These are phyloP conservation scores for Ceratocystiopsis minuta DNA, from an alignment of 2,329 filamentous ascomycete genomes.

Conservation along the genomic window DNA sequence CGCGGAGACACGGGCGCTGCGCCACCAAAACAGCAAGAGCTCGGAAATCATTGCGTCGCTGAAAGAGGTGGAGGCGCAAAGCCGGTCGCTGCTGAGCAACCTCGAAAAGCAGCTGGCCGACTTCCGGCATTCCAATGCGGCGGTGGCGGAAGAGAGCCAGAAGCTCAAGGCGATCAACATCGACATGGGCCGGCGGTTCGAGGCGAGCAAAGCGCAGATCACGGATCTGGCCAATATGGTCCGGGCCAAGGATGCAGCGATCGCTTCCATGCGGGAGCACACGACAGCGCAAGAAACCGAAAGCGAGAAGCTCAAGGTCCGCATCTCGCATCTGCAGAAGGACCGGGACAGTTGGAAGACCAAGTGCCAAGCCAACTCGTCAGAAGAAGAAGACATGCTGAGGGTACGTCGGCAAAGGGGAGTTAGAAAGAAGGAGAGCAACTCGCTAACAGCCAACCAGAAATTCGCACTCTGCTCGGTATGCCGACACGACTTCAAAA, in stretches of 20 bases:
- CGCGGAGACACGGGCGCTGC: slow-evolving; percentile 59
- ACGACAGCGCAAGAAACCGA: slow-evolving; percentile 52
- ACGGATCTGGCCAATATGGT: slow-evolving; percentile 57
- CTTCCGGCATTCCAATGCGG: slow-evolving; percentile 59
- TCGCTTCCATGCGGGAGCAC: slow-evolving; percentile 32
- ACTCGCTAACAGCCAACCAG: slow-evolving; percentile 26
- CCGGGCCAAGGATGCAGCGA: slow-evolving; percentile 53
- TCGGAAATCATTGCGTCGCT: slow-evolving; percentile 85
- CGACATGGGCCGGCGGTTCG: slow-evolving; percentile 51
- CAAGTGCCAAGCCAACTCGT: slow-evolving; percentile 65
- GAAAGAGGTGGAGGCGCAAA: slow-evolving; percentile 74
- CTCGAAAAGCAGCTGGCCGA: slow-evolving; percentile 84
- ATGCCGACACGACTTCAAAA: slow-evolving; percentile 84
- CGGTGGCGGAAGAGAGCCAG: slow-evolving; percentile 53
- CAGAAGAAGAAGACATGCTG: slow-evolving; percentile 68
- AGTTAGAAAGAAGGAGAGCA: neutral
- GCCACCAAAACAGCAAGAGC: slow-evolving; percentile 72
- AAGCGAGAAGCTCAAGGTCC: slow-evolving; percentile 59
- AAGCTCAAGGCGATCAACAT: slow-evolving; percentile 52
- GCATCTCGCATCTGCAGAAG: slow-evolving; percentile 62
- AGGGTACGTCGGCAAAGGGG: slow-evolving; percentile 33
- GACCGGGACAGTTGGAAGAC: slow-evolving; percentile 73
- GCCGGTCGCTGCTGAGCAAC: slow-evolving; percentile 58
- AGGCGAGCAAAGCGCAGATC: slow-evolving; percentile 59
- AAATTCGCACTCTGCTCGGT: slow-evolving; percentile 74